Base-by-base conservation (phyloP, 257 asterid species). In the Solanum bukasovii region DNA sequence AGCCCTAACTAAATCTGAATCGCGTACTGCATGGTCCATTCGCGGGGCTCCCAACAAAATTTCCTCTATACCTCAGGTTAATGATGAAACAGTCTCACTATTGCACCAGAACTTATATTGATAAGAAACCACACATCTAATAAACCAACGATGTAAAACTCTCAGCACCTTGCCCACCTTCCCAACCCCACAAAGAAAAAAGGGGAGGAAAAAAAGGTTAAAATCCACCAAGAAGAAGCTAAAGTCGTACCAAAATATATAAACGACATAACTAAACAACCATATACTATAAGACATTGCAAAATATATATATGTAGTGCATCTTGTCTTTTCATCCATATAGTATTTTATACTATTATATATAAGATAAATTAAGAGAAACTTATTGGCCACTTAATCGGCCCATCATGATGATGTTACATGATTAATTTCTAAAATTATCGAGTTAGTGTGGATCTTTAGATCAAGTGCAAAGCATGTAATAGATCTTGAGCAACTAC, bases 31-130 rank as follows among this genome's bases (percentile, higher is more conserved):
- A 18, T 20, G n/a, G 4, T 6, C 4, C 2, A 56, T 56, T 56
- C 9, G 1, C 2, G 9, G n/a, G 10, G 4, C 4, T 18, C 9
- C 10, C 4, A 56, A 33, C 35, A 33, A 33, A 33, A 33, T 33
- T 33, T 33, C 35, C 5, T 33, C 35, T 33, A 33, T 33, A 33
- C 35, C 5, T 33, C 5, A 33, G 5, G 5, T 33, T 33, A 33
- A 33, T 33, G 35, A 33, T 33, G 35, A 6, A 56, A 56, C 23
- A 18, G 4, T 18, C 0, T 56, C 65, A 18, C 4, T 0, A 56
- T 0, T 56, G 1, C 10, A 18, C 0, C n/a, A 56, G 0, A 18
- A 56, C 1, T 0, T 0, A 18, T 18, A 56, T 18, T 18, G 4
- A 0, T 56, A 1, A 63, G 14, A 63, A 9, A 63, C 3, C 6